phyloP scores from a whole-genome alignment of 306 rosid species.

The Cicer yamashitae region DNA sequence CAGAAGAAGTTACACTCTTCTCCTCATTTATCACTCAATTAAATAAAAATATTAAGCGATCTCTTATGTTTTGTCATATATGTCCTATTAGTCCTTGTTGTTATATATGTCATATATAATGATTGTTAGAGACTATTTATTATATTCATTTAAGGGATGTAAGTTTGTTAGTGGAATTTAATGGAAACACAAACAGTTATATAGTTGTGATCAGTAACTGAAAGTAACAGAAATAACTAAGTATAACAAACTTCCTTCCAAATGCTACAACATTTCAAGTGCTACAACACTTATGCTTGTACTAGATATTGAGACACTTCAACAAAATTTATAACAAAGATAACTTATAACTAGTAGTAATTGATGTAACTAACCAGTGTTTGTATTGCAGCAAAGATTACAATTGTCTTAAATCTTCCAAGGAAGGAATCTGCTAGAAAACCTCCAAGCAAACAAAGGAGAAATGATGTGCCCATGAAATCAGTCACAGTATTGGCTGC shows the following conservation, averaged over 20 bases:
- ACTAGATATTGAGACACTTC: too few species aligned
- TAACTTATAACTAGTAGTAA: neutral
- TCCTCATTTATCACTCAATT: neutral
- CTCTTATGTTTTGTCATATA: neutral
- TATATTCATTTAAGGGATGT: neutral
- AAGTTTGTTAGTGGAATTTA: too few species aligned
- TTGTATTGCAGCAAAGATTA: constrained; percentile 75
- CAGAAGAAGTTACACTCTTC: too few species aligned
- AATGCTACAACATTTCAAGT: too few species aligned
- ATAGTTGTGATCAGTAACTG: too few species aligned
- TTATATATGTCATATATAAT: neutral
- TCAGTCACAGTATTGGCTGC: constrained; percentile 95
- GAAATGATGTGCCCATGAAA: constrained; percentile 84
- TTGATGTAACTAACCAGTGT: constrained; percentile 57
- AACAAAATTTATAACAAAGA: too few species aligned
- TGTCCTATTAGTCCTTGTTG: neutral
- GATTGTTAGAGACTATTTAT: neutral
- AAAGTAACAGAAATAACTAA: too few species aligned
- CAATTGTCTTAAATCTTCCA: constrained; percentile 82
- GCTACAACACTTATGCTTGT: too few species aligned
- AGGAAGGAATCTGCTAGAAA: constrained; percentile 94
- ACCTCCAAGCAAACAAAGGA: constrained; percentile 89
- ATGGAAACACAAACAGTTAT: too few species aligned
- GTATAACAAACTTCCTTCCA: too few species aligned
- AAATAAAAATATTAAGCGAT: neutral